phyloP scores from a whole-genome alignment of 768 basidiomycete genomes.

The Guyanaporus albipodus region DNA sequence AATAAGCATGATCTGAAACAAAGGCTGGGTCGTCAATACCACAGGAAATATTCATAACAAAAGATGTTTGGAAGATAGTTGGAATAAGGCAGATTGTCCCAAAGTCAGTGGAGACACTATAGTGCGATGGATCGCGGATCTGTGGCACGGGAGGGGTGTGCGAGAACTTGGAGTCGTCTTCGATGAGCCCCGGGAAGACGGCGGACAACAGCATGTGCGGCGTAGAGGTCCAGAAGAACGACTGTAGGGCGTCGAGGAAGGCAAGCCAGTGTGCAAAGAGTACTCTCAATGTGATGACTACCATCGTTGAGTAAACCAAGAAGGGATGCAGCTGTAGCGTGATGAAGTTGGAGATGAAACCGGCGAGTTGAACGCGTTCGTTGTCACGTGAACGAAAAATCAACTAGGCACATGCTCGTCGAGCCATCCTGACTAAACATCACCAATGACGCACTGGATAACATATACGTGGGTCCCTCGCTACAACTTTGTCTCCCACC shows the following conservation, averaged over 20 bases:
- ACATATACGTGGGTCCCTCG: too few relatives aligned
- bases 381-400: constrained; percentile 21
- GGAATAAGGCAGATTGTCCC: constrained; percentile 7
- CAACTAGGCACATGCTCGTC: background rate
- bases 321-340: background rate
- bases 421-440: too few relatives aligned
- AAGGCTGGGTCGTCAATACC: background rate
- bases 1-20: background rate
- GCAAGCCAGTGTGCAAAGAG: constrained; percentile 15
- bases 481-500: too few relatives aligned
- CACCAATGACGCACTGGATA: too few relatives aligned
- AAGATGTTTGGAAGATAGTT: background rate
- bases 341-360: background rate
- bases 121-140: background rate
- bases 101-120: background rate
- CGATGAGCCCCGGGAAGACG: constrained; percentile 4
- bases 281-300: background rate
- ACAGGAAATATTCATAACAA: constrained; percentile 1
- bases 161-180: background rate
- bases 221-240: constrained; percentile 3
- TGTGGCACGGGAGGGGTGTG: background rate
- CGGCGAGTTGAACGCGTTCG: background rate
- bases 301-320: constrained; percentile 1
- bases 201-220: constrained; percentile 12
- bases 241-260: constrained; percentile 12